These are phyloP conservation scores for Penicillium coprophilum DNA, from an alignment of 495 filamentous ascomycete species.

Conservation along the genomic window DNA sequence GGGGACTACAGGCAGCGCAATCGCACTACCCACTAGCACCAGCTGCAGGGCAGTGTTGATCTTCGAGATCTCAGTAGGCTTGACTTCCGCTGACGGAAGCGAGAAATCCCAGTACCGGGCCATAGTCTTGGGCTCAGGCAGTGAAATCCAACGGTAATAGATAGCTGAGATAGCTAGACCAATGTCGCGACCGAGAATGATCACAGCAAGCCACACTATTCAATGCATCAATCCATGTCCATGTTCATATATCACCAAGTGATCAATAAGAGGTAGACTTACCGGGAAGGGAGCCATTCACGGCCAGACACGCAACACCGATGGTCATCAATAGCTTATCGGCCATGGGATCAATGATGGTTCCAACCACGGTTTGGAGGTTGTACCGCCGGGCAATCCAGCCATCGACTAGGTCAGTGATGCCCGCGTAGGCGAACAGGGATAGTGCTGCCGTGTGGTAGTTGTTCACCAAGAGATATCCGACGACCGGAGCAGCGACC, in stretches of 20 bases:
- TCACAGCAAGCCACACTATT: slow-evolving; percentile 76
- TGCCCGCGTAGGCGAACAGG: slow-evolving; percentile 86
- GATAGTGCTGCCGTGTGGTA: slow-evolving; percentile 73
- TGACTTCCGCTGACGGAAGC: slow-evolving; percentile 88
- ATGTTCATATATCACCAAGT: not conserved
- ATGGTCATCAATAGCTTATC: slow-evolving; percentile 96
- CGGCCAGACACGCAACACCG: slow-evolving; percentile 75
- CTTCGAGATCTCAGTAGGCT: slow-evolving; percentile 89
- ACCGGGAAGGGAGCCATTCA: slow-evolving; percentile 79
- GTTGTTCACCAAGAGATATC: slow-evolving; percentile 85
- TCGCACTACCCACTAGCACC: slow-evolving; percentile 73
- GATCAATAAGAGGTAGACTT: slow-evolving; percentile 25
- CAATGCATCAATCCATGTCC: not conserved
- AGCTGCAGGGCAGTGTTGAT: slow-evolving; percentile 82
- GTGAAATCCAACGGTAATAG: slow-evolving; percentile 91
- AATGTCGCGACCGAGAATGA: slow-evolving; percentile 88
- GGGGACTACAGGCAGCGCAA: slow-evolving; percentile 66
- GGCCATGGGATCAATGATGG: slow-evolving; percentile 93
- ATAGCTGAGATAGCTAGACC: slow-evolving; percentile 85
- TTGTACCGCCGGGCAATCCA: slow-evolving; percentile 87
- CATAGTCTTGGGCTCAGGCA: slow-evolving; percentile 91
- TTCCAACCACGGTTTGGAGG: slow-evolving; percentile 91
- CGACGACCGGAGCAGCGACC: slow-evolving; percentile 78
- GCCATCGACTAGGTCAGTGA: slow-evolving; percentile 89
- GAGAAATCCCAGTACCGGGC: slow-evolving; percentile 96